phyloP scores from a whole-genome alignment of 2,329 filamentous ascomycete species.

The Penicillium hordei region DNA sequence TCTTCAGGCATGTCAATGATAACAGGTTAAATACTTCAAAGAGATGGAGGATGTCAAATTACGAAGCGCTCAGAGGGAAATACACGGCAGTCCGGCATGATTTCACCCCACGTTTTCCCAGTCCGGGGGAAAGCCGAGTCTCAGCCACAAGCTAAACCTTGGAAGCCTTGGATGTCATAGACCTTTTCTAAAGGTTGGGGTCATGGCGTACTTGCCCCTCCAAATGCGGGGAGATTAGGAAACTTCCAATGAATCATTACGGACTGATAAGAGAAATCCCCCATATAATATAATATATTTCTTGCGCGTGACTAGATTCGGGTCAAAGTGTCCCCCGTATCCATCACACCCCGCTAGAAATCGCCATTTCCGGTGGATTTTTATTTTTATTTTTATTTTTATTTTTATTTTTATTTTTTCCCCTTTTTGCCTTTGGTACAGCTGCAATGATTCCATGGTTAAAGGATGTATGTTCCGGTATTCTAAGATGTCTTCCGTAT shows the following conservation, averaged over 20 bases:
- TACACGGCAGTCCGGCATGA: not conserved
- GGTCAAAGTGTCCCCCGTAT: not conserved
- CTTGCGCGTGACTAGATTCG: not conserved
- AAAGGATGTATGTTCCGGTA: not conserved
- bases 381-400: too few relatives aligned
- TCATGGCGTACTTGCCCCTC: not conserved
- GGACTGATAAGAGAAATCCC: too few relatives aligned
- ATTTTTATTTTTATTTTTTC: not conserved
- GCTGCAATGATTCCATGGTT: not conserved
- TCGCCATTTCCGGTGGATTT: not conserved
- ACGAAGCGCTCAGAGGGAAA: not conserved
- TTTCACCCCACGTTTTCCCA: slow-evolving; percentile 5
- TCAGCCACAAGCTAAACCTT: not conserved
- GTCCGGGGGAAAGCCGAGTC: slow-evolving; percentile 5
- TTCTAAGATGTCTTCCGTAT: not conserved
- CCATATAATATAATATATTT: not conserved
- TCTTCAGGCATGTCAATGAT: not conserved
- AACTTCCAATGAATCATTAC: not conserved
- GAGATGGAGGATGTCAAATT: not conserved
- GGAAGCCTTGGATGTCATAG: too few relatives aligned
- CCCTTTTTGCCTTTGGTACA: not conserved
- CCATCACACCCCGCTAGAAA: not conserved
- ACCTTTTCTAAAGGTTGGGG: not conserved
- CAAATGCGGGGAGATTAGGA: not conserved
- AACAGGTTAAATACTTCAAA: not conserved